Evolutionary conservation across 2,329 filamentous ascomycete genomes (phyloP).

Genomic region (Aspergillus sp.): DNA sequence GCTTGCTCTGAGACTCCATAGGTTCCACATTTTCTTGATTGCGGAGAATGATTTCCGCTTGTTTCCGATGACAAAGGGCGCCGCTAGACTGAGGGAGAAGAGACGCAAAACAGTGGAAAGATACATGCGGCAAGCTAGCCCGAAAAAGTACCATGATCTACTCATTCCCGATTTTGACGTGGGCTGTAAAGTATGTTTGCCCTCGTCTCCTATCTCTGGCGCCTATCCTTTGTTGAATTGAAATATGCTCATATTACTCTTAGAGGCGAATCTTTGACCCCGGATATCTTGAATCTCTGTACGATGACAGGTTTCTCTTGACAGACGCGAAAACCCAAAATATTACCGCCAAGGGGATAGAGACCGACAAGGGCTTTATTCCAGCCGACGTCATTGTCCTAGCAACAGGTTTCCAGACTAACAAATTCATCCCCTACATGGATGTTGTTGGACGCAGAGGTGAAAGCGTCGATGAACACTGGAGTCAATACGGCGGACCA

Average conservation of each 20-base stretch:
- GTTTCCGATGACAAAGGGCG: slow-evolving; percentile 45
- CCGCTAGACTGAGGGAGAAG: slow-evolving; percentile 35
- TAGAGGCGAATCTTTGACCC: slow-evolving; percentile 10
- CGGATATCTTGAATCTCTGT: slow-evolving; percentile 7
- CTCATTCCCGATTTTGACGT: slow-evolving; percentile 13
- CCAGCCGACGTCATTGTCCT: slow-evolving; percentile 25
- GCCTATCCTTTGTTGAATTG: too few relatives aligned
- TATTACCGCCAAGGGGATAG: slow-evolving; percentile 45
- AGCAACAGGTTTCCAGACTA: slow-evolving; percentile 27
- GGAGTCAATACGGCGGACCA: slow-evolving; percentile 48
- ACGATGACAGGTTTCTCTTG: slow-evolving; percentile 38
- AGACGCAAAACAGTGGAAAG: slow-evolving; percentile 40
- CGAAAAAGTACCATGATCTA: slow-evolving; percentile 10
- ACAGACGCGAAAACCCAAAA: slow-evolving; percentile 49
- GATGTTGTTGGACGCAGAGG: slow-evolving; percentile 24
- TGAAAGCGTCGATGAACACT: slow-evolving; percentile 23
- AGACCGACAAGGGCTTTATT: slow-evolving; percentile 19
- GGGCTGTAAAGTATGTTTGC: too few relatives aligned
- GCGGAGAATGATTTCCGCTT: slow-evolving; percentile 21
- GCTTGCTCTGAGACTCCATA: slow-evolving; percentile 42
- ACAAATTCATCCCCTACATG: slow-evolving; percentile 21
- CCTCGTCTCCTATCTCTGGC: too few relatives aligned
- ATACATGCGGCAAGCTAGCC: slow-evolving; percentile 8
- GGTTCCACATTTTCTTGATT: slow-evolving; percentile 34
- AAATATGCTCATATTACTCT: too few relatives aligned